Evolutionary conservation across 2,329 filamentous ascomycete genomes (phyloP).

Genomic region (Exophiala phaeomuriformis): DNA sequence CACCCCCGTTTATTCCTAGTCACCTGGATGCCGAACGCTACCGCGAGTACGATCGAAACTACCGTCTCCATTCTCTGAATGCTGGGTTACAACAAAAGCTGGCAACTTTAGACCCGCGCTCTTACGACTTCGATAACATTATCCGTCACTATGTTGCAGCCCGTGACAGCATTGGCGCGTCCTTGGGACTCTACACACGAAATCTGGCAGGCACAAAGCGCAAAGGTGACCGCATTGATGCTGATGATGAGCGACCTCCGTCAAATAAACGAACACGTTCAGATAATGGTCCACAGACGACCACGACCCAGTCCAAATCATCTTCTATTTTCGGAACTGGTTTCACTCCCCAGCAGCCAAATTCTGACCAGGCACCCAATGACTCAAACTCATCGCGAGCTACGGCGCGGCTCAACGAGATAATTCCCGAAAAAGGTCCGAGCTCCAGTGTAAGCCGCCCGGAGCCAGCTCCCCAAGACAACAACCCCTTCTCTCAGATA

Average conservation of each 20-base stretch:
- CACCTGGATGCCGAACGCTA: slow-evolving; percentile 23
- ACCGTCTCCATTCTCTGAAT: slow-evolving; percentile 33
- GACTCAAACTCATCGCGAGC: slow-evolving; percentile 1
- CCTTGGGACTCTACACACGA: slow-evolving; percentile 28
- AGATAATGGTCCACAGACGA: neutral
- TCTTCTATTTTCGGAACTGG: neutral
- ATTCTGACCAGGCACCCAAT: neutral
- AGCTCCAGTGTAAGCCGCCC: neutral
- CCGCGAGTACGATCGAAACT: slow-evolving; percentile 25
- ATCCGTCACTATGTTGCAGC: slow-evolving; percentile 35
- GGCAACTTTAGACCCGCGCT: slow-evolving; percentile 30
- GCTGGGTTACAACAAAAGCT: slow-evolving; percentile 32
- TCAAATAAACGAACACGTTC: slow-evolving; percentile 27
- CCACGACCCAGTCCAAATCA: neutral
- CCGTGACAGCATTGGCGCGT: slow-evolving; percentile 34
- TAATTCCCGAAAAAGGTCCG: slow-evolving; percentile 1
- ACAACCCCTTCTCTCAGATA: neutral
- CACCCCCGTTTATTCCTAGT: slow-evolving; percentile 19
- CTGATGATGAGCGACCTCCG: slow-evolving; percentile 14
- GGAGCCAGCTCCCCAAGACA: neutral
- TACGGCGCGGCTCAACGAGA: slow-evolving; percentile 1
- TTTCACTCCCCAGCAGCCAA: neutral
- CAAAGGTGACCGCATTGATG: slow-evolving; percentile 27
- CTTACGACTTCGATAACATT: slow-evolving; percentile 33
- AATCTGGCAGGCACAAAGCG: slow-evolving; percentile 28